phyloP scores from a whole-genome alignment of 2,329 filamentous ascomycete species.

The Diaporthe aspalathi region DNA sequence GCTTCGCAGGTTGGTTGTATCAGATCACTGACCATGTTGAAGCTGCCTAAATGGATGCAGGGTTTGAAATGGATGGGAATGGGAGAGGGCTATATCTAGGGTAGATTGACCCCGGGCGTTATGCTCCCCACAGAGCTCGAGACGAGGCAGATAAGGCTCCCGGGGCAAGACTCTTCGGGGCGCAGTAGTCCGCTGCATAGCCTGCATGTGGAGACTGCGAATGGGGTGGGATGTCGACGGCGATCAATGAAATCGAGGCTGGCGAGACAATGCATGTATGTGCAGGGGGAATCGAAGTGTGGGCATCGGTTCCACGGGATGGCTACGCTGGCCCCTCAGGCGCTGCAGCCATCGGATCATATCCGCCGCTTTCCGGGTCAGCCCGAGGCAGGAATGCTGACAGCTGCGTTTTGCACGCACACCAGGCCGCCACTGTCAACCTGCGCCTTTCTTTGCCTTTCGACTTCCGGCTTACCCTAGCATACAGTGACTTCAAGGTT shows the following conservation, averaged over 20 bases:
- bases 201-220: not conserved
- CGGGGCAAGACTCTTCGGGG: not conserved
- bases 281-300: not conserved
- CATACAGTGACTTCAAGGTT: too few relatives aligned
- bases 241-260: not conserved
- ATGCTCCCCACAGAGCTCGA: not conserved
- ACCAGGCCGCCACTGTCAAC: not conserved
- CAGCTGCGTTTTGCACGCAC: not conserved
- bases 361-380: not conserved
- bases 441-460: not conserved
- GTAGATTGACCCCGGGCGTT: not conserved
- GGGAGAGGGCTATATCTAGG: not conserved
- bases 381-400: not conserved
- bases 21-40: slow-evolving; percentile 8
- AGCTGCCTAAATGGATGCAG: not conserved
- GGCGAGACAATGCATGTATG: slow-evolving; percentile 5
- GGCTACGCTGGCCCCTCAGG: not conserved
- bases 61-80: too few relatives aligned
- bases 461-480: not conserved
- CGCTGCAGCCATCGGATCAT: not conserved
- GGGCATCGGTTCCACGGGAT: not conserved
- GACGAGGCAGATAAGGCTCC: not conserved
- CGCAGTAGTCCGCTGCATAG: not conserved
- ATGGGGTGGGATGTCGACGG: not conserved
- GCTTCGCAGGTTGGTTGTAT: not conserved